A percentile compares a stretch with the other conserved stretches of the same genome.
Evolutionary conservation across 2,329 filamentous ascomycete genomes (phyloP).

Genomic region (Monosporascus sp.): DNA sequence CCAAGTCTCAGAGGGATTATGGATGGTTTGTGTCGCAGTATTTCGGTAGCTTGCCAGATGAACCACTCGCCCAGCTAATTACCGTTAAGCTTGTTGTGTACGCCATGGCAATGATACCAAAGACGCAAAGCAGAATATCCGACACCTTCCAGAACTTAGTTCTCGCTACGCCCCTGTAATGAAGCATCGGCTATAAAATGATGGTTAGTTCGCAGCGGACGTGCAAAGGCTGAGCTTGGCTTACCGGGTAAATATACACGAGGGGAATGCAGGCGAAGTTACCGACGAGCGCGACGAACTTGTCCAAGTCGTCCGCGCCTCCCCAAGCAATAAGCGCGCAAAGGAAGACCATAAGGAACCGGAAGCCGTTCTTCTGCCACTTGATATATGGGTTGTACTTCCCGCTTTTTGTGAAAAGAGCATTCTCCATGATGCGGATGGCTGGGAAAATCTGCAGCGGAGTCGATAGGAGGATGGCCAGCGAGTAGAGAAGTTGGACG

Average conservation of each 20-base stretch:
- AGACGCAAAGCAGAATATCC: slow-evolving; percentile 72
- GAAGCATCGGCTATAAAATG: slow-evolving; percentile 71
- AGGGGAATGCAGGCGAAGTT: slow-evolving; percentile 97
- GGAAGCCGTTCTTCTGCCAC: slow-evolving; percentile 98
- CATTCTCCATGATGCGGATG: slow-evolving; percentile 93
- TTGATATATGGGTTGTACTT: slow-evolving; percentile 99
- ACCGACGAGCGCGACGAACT: slow-evolving; percentile 93
- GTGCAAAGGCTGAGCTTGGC: slow-evolving; percentile 29
- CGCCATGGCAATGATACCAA: slow-evolving; percentile 81
- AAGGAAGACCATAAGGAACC: slow-evolving; percentile 84
- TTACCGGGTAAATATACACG: slow-evolving; percentile 95
- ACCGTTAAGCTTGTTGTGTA: slow-evolving; percentile 89
- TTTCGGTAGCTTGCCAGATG: slow-evolving; percentile 40
- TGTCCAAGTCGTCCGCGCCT: slow-evolving; percentile 89
- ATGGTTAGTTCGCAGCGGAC: slow-evolving; percentile 22
- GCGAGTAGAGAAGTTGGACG: slow-evolving; percentile 94
- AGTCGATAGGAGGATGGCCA: slow-evolving; percentile 93
- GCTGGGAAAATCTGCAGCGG: slow-evolving; percentile 96
- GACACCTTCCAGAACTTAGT: slow-evolving; percentile 61
- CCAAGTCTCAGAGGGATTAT: slow-evolving; percentile 4
- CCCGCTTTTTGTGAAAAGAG: slow-evolving; percentile 85
- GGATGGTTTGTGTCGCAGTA: slow-evolving; percentile 45
- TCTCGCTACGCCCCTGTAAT: slow-evolving; percentile 74
- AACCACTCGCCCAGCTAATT: slow-evolving; percentile 71
- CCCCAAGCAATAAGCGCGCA: slow-evolving; percentile 88